These are phyloP conservation scores for Sphenostylis stenocarpa DNA, from an alignment of 306 rosid genomes.

Conservation along the genomic window DNA sequence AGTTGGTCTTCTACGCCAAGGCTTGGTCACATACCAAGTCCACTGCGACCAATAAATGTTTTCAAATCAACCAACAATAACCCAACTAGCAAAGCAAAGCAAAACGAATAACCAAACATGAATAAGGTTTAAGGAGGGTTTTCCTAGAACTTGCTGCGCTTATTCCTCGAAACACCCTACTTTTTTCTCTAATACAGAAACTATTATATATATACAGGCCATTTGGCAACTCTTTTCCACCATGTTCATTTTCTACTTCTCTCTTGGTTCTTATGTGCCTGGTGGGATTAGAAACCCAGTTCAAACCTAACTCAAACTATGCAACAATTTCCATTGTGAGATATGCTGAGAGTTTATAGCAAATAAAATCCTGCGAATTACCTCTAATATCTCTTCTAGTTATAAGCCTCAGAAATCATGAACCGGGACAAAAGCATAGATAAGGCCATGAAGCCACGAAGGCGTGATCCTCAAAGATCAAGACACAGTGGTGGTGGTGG, in stretches of 20 bases:
- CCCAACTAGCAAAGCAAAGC: neutral
- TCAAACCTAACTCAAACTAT: too few relatives aligned
- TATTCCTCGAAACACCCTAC: neutral
- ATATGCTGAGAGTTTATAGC: too few relatives aligned
- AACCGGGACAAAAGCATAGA: slow-evolving; percentile 39
- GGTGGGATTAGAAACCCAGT: neutral
- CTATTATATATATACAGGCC: neutral
- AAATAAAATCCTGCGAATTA: too few relatives aligned
- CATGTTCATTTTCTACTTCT: neutral
- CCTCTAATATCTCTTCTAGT: too few relatives aligned
- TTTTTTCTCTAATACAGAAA: neutral
- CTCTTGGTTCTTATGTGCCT: neutral
- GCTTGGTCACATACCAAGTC: neutral
- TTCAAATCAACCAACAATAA: neutral
- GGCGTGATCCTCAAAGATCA: neutral
- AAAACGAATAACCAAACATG: neutral
- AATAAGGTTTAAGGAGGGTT: neutral
- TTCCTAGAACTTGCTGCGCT: slow-evolving; percentile 10
- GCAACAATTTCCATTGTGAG: too few relatives aligned
- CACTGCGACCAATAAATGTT: neutral
- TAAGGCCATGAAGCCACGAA: slow-evolving; percentile 9
- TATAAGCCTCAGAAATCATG: too few relatives aligned
- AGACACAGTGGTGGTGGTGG: neutral
- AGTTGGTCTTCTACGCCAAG: neutral
- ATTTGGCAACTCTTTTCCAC: neutral